Evolutionary conservation across 129 eudicot species (phyloP).

Genomic region (Lactuca sativa): DNA sequence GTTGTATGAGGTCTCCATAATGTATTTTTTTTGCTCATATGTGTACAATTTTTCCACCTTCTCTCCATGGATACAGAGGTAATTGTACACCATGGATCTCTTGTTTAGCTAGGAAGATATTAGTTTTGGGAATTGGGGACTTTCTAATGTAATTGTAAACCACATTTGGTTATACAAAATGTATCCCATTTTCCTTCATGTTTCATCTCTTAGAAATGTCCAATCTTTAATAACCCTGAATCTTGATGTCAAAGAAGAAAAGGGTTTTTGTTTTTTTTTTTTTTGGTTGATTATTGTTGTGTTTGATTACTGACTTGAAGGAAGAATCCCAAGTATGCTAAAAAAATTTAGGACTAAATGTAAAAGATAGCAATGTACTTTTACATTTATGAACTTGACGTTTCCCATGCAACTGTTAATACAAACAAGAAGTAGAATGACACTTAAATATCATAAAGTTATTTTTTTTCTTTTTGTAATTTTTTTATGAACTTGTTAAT

Average conservation of each 20-base stretch:
- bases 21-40: conserved; percentile 24
- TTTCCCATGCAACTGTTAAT: too few species aligned
- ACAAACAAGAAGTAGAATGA: too few species aligned
- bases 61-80: conserved; percentile 21
- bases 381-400: too few species aligned
- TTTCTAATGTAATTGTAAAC: conserved; percentile 27
- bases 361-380: too few species aligned
- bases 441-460: too few species aligned
- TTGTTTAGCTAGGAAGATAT: conserved; percentile 23
- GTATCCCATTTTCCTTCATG: conserved; percentile 6
- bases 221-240: background rate
- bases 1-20: conserved; percentile 42
- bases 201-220: conserved; percentile 1
- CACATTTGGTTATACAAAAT: conserved; percentile 14
- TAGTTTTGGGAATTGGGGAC: conserved; percentile 30
- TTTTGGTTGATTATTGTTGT: background rate
- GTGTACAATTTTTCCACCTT: conserved; percentile 21
- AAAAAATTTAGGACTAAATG: too few species aligned
- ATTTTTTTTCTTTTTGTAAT: too few species aligned
- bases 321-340: too few species aligned
- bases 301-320: background rate
- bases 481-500: too few species aligned
- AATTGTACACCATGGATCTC: conserved; percentile 12
- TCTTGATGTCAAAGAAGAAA: too few species aligned
- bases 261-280: too few species aligned